A percentile compares a stretch with the other conserved stretches of the same genome.
Evolutionary conservation across 225 moss, liverwort and hornwort genomes (phyloP).

Genomic region (Pseudoscleropodium purum): DNA sequence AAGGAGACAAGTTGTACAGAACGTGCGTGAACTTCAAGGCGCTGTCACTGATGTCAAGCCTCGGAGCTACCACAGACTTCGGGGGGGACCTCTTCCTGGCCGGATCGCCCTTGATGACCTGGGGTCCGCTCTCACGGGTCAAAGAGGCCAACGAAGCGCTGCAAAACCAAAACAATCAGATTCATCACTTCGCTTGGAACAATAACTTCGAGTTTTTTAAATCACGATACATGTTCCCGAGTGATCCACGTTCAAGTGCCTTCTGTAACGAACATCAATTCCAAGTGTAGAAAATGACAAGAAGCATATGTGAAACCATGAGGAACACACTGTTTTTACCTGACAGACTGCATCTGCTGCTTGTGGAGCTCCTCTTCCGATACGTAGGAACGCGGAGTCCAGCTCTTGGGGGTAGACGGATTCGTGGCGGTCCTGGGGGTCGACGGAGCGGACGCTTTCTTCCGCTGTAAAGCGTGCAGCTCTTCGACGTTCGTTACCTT

Average conservation of each 20-base stretch:
- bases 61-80: constrained; percentile 56
- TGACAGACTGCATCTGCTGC: constrained; percentile 93
- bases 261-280: not conserved
- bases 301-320: not conserved
- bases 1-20: constrained; percentile 86
- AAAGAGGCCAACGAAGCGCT: constrained; percentile 87
- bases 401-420: constrained; percentile 15
- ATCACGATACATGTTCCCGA: not conserved
- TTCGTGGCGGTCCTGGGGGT: constrained; percentile 54
- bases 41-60: constrained; percentile 77
- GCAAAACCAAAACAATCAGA: not conserved
- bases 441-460: constrained; percentile 56
- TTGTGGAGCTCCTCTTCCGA: constrained; percentile 63
- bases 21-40: constrained; percentile 93
- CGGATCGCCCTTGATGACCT: constrained; percentile 84
- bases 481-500: constrained; percentile 67
- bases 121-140: constrained; percentile 87
- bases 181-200: not conserved
- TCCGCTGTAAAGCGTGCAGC: constrained; percentile 79
- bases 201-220: not conserved
- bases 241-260: not conserved
- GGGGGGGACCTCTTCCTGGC: constrained; percentile 46
- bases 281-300: too few species aligned
- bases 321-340: constrained; percentile 10
- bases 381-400: constrained; percentile 33